A percentile compares a stretch with the other conserved stretches of the same genome.
Evolutionary conservation across 345 rosid species (phyloP).

Genomic region (Raphanus sativus): DNA sequence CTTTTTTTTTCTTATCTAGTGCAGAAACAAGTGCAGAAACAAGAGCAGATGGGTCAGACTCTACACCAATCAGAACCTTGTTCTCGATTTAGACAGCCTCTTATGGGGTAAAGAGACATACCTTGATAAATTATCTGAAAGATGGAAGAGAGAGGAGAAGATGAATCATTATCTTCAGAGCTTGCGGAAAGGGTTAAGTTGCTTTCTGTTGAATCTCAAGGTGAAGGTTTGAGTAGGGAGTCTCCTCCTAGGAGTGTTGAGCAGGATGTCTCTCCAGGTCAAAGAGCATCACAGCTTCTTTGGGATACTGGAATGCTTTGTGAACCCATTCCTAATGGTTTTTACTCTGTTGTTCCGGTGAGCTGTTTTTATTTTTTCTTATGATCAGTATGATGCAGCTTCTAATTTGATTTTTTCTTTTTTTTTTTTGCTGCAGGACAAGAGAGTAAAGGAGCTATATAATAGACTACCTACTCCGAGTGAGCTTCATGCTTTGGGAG

Average conservation of each 20-base stretch:
- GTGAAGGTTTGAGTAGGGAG: slow-evolving; percentile 57
- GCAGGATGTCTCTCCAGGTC: slow-evolving; percentile 63
- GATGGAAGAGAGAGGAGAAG: slow-evolving; percentile 86
- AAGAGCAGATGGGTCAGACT: slow-evolving; percentile 37
- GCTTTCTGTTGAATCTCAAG: slow-evolving; percentile 69
- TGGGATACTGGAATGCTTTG: slow-evolving; percentile 88
- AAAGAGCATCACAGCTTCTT: slow-evolving; percentile 81
- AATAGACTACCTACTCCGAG: slow-evolving; percentile 66
- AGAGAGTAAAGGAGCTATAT: slow-evolving; percentile 80
- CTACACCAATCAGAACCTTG: slow-evolving; percentile 24
- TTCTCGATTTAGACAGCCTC: slow-evolving; percentile 38
- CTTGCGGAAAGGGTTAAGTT: slow-evolving; percentile 70
- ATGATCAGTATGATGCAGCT: background rate
- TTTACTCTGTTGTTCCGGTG: slow-evolving; percentile 81
- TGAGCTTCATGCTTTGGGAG: slow-evolving; percentile 82
- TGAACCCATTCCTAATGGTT: slow-evolving; percentile 83
- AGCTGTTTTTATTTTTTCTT: slow-evolving; percentile 18
- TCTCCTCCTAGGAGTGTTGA: slow-evolving; percentile 71
- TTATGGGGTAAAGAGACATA: slow-evolving; percentile 63
- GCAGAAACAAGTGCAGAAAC: slow-evolving; percentile 24
- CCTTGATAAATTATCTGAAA: slow-evolving; percentile 37
- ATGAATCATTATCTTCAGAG: slow-evolving; percentile 66
- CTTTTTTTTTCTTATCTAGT: slow-evolving; percentile 35
- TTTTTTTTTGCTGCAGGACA: slow-evolving; percentile 56
- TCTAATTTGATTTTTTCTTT: slow-evolving; percentile 12